Evolutionary conservation across 2,329 filamentous ascomycete species (phyloP).

Genomic region (Huntiella omanensis): DNA sequence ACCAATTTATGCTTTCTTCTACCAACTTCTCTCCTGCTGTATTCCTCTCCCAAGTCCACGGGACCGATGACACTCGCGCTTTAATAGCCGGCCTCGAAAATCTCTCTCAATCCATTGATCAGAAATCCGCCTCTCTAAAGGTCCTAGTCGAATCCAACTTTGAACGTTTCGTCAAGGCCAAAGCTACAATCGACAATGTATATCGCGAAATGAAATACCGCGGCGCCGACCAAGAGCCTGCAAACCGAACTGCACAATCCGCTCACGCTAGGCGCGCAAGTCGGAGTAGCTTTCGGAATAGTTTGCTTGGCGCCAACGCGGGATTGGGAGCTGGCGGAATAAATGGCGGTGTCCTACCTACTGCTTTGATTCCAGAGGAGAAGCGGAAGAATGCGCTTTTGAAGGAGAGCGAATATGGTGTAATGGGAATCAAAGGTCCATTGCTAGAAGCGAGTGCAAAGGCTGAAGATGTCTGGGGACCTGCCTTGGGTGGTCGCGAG

Average conservation of each 20-base stretch:
- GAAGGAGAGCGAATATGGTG: conserved; percentile 84
- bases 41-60: conserved; percentile 84
- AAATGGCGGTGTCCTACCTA: conserved; percentile 11
- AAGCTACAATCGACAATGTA: conserved; percentile 95
- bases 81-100: conserved; percentile 68
- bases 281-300: conserved; percentile 11
- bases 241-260: conserved; percentile 48
- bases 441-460: conserved; percentile 81
- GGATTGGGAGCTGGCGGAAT: conserved; percentile 16
- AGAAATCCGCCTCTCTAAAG: conserved; percentile 93
- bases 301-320: conserved; percentile 14
- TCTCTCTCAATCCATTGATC: conserved; percentile 80
- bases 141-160: conserved; percentile 95
- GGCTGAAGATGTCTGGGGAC: conserved; percentile 94
- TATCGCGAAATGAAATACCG: conserved; percentile 91
- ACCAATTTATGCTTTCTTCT: conserved; percentile 86
- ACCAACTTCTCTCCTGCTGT: conserved; percentile 85
- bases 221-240: conserved; percentile 31
- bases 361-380: conserved; percentile 28
- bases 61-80: conserved; percentile 62
- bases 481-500: conserved; percentile 74
- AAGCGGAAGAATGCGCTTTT: conserved; percentile 74
- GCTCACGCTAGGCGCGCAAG: conserved; percentile 17
- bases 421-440: conserved; percentile 72
- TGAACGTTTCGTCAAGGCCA: conserved; percentile 91